phyloP scores from a whole-genome alignment of 768 basidiomycete species.

The Trametes punicea region DNA sequence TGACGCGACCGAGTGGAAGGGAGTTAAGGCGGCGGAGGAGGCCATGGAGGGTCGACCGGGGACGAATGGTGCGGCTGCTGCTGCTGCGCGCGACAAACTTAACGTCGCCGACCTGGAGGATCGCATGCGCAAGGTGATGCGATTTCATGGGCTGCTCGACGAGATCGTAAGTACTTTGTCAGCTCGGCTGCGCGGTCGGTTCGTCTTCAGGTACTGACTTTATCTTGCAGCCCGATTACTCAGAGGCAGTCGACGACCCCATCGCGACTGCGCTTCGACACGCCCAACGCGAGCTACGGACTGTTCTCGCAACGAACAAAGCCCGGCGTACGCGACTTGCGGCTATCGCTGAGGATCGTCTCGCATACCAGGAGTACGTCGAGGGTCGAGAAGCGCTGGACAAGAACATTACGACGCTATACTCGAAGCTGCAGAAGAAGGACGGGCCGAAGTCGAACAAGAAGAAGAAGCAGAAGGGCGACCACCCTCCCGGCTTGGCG shows the following conservation, averaged over 20 bases:
- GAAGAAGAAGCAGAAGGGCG: slow-evolving; percentile 67
- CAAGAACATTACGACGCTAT: slow-evolving; percentile 72
- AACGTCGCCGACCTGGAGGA: slow-evolving; percentile 79
- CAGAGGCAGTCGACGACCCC: slow-evolving; percentile 86
- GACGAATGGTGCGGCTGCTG: slow-evolving; percentile 62
- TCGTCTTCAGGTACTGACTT: slow-evolving; percentile 22
- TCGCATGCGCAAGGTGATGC: slow-evolving; percentile 70
- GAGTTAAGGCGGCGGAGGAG: slow-evolving; percentile 80
- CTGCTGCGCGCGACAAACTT: slow-evolving; percentile 72
- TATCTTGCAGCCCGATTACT: slow-evolving; percentile 61
- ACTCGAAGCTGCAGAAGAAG: slow-evolving; percentile 80
- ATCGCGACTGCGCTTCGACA: slow-evolving; percentile 88
- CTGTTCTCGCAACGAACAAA: slow-evolving; percentile 79
- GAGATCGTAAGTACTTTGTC: slow-evolving; percentile 55
- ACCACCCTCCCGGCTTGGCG: slow-evolving; percentile 31
- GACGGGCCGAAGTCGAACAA: slow-evolving; percentile 63
- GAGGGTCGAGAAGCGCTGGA: slow-evolving; percentile 84
- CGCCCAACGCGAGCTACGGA: slow-evolving; percentile 77
- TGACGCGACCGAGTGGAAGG: slow-evolving; percentile 62
- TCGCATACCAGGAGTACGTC: slow-evolving; percentile 90
- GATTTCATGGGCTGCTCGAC: slow-evolving; percentile 69
- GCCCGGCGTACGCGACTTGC: slow-evolving; percentile 71
- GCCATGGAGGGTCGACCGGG: slow-evolving; percentile 83
- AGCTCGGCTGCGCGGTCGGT: no score
- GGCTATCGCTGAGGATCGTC: slow-evolving; percentile 75